Base-by-base conservation (phyloP, 1,284 basidiomycete species). In the Leccinum pachyderme region DNA sequence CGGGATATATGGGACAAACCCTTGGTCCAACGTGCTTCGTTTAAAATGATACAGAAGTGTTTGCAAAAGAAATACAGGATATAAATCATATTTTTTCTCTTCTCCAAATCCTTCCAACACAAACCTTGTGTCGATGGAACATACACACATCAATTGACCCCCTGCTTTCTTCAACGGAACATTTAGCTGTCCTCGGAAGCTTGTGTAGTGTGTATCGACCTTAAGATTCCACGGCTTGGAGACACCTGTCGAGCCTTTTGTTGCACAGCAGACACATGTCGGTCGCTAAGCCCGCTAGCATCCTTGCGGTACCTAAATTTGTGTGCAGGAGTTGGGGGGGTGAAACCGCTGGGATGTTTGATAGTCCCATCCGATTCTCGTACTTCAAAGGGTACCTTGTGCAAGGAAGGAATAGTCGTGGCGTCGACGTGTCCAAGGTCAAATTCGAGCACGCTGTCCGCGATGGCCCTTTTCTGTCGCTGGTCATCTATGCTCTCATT, bases 371-470 rank as follows among this genome's bases (percentile, higher is more conserved):
- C 72, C 5, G 51, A 46, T 12, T 69, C 65, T 35, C 60, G 57
- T 0, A 73, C 62, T 55, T 75, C 73, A 25, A 70, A 70, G 0
- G 74, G 74, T 11, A 75, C 61, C 56, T 74, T 75, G 47, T 63
- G 61, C 11, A 46, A 43, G 8, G 53, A 54, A 1, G 61, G 59
- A 22, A 65, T 59, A 1, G 68, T 74, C 15, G 66, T 65, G 4
- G 70, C 61, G 5, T 59, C 49, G 48, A 74, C 60, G 11, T 58
- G 48, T 33, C 62, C 57, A 46, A 66, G 55, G 47, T 68, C 59
- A 24, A 70, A 70, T 51, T 74, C 70, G 46, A 64, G 61, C 9
- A 74, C 73, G 3, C 69, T 55, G 13, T 61, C 60, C 3, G 68
- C 65, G 13, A 75, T 66, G 3, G 72, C 64, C 1, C 59, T 64